These are phyloP conservation scores for Nepenthes gracilis DNA, from an alignment of 148 eudicot genomes.

Conservation along the genomic window DNA sequence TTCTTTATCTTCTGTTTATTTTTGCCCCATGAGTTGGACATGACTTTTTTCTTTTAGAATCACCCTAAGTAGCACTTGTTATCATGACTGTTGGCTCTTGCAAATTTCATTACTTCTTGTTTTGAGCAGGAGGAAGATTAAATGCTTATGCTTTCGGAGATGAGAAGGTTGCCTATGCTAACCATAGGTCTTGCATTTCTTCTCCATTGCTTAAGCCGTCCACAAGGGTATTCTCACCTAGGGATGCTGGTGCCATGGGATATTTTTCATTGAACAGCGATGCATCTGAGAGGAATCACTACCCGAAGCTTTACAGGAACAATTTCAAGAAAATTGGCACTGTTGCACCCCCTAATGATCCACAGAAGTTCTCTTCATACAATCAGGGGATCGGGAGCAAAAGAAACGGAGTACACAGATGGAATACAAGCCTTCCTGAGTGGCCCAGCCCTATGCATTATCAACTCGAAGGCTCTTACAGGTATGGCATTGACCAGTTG, in stretches of 20 bases:
- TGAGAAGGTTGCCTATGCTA: constrained; percentile 34
- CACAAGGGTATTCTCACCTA: constrained; percentile 45
- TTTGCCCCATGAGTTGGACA: no score
- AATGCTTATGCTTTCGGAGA: constrained; percentile 50
- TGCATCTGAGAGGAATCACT: constrained; percentile 43
- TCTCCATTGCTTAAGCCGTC: constrained; percentile 54
- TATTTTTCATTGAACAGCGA: constrained; percentile 41
- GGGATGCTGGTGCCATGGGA: constrained; percentile 34
- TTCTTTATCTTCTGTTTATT: neutral
- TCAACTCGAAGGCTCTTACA: constrained; percentile 25
- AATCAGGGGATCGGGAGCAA: constrained; percentile 29
- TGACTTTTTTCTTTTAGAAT: neutral
- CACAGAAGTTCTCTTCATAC: constrained; percentile 19
- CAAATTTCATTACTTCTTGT: neutral
- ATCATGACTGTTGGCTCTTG: neutral
- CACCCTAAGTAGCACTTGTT: neutral
- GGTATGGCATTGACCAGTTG: constrained; percentile 39
- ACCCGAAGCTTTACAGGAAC: constrained; percentile 40
- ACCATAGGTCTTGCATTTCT: constrained; percentile 43
- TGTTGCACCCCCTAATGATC: constrained; percentile 24
- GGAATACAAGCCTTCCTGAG: constrained; percentile 28
- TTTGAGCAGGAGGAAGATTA: constrained; percentile 46
- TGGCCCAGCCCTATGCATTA: constrained; percentile 39
- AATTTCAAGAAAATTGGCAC: constrained; percentile 43
- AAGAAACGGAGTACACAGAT: constrained; percentile 33